Conservation (phyloP, 257 asterid genomes). For the Handroanthus guayacan region DNA sequence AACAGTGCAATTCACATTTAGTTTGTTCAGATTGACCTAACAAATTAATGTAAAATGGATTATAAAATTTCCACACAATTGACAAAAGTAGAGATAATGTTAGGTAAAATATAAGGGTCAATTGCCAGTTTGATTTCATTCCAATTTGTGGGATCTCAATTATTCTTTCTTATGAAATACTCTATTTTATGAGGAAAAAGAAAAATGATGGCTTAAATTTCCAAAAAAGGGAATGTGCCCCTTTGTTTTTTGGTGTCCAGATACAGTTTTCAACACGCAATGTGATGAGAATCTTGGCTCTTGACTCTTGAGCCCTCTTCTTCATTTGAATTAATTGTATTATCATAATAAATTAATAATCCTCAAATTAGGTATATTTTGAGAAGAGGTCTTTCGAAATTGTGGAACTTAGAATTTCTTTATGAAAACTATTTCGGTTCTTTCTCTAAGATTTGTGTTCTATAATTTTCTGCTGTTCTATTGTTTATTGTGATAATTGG, state of each 20-base stretch:
- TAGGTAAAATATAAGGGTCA: constrained; percentile 30
- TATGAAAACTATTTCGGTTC: too few relatives aligned
- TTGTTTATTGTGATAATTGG: too few relatives aligned
- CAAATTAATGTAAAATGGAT: not conserved
- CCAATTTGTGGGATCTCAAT: constrained; percentile 26
- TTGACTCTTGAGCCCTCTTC: not conserved
- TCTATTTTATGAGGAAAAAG: not conserved
- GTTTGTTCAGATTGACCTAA: constrained; percentile 19
- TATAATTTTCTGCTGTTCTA: too few relatives aligned
- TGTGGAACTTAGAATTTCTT: not conserved
- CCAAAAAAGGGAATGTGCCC: constrained; percentile 23
- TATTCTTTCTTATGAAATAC: constrained; percentile 28
- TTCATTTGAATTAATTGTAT: not conserved
- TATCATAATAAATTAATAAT: not conserved
- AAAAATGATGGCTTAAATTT: constrained; percentile 10
- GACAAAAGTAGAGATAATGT: constrained; percentile 1
- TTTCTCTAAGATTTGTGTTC: too few relatives aligned
- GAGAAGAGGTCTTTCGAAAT: not conserved
- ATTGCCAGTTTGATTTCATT: not conserved
- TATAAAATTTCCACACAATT: not conserved
- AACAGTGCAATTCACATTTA: not conserved
- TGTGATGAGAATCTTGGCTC: constrained; percentile 14
- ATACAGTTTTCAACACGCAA: constrained; percentile 26
- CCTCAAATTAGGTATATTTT: too few relatives aligned
- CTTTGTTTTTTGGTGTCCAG: constrained; percentile 9